Base-by-base conservation (phyloP, 2,329 filamentous ascomycete species). In the Chalara sp. region DNA sequence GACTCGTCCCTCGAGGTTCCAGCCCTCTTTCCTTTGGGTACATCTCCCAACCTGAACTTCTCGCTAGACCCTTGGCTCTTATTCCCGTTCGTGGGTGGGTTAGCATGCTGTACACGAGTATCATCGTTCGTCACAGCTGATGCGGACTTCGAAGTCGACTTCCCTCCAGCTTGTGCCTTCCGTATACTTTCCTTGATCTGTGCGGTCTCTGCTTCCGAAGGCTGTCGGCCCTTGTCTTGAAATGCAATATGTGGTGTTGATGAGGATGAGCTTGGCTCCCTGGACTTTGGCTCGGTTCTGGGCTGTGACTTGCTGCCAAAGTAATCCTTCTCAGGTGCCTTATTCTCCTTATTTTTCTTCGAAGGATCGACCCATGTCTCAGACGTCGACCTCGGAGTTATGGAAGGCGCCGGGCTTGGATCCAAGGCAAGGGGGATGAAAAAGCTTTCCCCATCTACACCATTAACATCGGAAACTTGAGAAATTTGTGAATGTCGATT, bases 181-280 rank as follows among this genome's bases (percentile, higher is more conserved):
- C 79, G 42, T 70, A 69, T 65, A 70, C 78, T 60, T 69, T 76
- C 55, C 64, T 68, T 51, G 72, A 70, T 46, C 70, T 68, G 61
- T 44, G 78, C 72, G 1, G 75, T 71, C 37, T 76, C 78, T 32
- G 84, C 80, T 3, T 82, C 80, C 1, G 83, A 83, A 5, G 76
- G 69, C 53, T 81, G 76, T 43, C 87, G 80, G 2, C 81, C 81
- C 68, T 91, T 93, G 62, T 95, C 89, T 66, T 95, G 89, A 65
- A 90, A 95, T 28, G 89, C 87, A 61, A 95, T 95, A 63, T 96
- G 90, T n/a, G 90, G 89, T 12, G 88, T 90, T 2, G 83, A 79
- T 53, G 72, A 66, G 8, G 41, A 71, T 1, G 76, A 77, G 42
- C 78, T 76, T 12, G 62, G 63, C 45, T 73, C 74, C n/a, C 59